Evolutionary conservation across 495 filamentous ascomycete genomes (phyloP).

Genomic region (Lasiosphaeris hirsuta): DNA sequence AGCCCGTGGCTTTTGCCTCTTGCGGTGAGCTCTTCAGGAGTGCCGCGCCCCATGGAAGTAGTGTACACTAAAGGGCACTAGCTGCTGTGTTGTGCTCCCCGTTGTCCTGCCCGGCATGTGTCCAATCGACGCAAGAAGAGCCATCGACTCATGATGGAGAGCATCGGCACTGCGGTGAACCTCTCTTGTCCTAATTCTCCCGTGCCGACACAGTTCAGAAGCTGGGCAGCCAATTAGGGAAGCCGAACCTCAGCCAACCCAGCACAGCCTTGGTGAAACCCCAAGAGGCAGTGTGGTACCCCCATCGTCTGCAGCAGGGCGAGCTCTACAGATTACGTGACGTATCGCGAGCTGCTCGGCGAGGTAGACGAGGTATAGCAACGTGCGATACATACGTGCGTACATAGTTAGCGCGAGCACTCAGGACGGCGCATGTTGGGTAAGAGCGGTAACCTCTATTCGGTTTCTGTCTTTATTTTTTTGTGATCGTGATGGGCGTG

Average conservation of each 20-base stretch:
- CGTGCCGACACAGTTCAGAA: not conserved
- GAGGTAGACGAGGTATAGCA: not conserved
- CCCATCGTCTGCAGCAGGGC: constrained; percentile 3
- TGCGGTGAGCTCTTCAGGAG: no score
- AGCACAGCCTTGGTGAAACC: constrained; percentile 15
- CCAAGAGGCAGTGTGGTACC: constrained; percentile 14
- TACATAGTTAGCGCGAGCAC: no score
- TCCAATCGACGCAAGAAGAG: not conserved
- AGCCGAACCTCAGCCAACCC: constrained; percentile 14
- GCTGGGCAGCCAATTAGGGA: constrained; percentile 7
- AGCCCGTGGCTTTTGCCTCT: no score
- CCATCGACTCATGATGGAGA: not conserved
- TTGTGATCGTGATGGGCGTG: no score
- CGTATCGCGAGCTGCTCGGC: constrained; percentile 1
- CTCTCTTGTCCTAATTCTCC: no score
- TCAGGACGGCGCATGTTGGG: not conserved
- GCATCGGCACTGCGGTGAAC: not conserved
- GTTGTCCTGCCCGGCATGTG: no score
- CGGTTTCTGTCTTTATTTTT: no score
- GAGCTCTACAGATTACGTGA: constrained; percentile 7
- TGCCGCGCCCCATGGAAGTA: no score
- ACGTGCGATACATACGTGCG: not conserved
- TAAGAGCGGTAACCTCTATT: constrained; percentile 1
- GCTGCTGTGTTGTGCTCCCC: no score
- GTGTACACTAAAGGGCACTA: no score